Conservation (phyloP, 2,329 filamentous ascomycete species). For the Lasiodiplodia citricola region DNA sequence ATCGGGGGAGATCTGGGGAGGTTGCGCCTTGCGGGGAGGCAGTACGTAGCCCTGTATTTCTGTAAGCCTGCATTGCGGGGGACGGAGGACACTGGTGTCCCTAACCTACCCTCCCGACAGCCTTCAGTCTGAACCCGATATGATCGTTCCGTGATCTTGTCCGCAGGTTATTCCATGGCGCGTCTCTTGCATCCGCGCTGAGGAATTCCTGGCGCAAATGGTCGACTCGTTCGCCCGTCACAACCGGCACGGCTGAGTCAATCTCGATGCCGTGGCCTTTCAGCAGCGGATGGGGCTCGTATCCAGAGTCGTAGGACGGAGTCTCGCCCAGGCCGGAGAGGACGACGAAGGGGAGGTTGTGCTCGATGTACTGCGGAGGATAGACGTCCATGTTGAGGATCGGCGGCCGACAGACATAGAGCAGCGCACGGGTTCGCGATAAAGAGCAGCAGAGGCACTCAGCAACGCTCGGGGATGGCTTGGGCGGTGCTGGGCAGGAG, state of each 20-base stretch:
- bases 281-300: slow-evolving; percentile 55
- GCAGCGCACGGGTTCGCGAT: slow-evolving; percentile 10
- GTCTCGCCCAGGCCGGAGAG: slow-evolving; percentile 72
- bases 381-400: slow-evolving; percentile 73
- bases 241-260: slow-evolving; percentile 70
- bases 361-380: slow-evolving; percentile 77
- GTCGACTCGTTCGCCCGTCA: slow-evolving; percentile 69
- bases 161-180: slow-evolving; percentile 64
- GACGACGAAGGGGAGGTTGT: slow-evolving; percentile 84
- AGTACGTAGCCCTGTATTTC: slow-evolving; percentile 58
- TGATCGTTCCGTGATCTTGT: slow-evolving; percentile 54
- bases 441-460: slow-evolving; percentile 4
- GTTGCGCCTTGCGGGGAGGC: slow-evolving; percentile 67
- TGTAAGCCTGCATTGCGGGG: slow-evolving; percentile 33
- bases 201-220: slow-evolving; percentile 70
- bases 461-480: background rate
- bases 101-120: slow-evolving; percentile 79
- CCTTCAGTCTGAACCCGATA: slow-evolving; percentile 70
- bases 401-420: slow-evolving; percentile 23
- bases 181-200: slow-evolving; percentile 66
- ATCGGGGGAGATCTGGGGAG: slow-evolving; percentile 58
- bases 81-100: slow-evolving; percentile 31
- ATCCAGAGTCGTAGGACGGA: slow-evolving; percentile 26
- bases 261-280: slow-evolving; percentile 57
- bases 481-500: slow-evolving; percentile 17